Base-by-base conservation (phyloP, 805 yeast genomes). In the Metschnikowia aberdeeniae region DNA sequence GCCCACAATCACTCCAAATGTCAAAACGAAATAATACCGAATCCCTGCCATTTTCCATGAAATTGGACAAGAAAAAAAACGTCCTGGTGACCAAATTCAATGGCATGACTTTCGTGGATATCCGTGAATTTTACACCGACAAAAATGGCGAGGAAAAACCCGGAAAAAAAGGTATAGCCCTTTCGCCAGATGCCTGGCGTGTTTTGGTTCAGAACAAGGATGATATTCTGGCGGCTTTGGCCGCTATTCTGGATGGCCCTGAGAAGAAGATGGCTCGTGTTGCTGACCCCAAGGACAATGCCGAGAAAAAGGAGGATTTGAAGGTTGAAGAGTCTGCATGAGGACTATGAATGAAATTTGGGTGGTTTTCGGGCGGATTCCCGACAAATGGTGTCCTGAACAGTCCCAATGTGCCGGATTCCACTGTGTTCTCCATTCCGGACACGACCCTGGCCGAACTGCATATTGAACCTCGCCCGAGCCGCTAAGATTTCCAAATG, bases 51-150 rank as follows among this genome's bases (percentile, higher is more conserved):
- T 36, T 36, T 13, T 26, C 31, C 30, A 14, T 13, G 31, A 22
- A 36, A 3, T 58, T 70, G 39, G 74, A 66, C 52, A 50, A 44
- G 36, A 68, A 64, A 50, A 89, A 88, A 59, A 77, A 81, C 44
- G 84, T 87, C 28, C 78, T 87, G 0, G 89, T 92, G 13, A 75
- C 89, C 46, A 77, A 76, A 53, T 90, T 80, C 70, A 82, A 85
- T 44, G 81, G 82, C 42, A 67, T 70, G 45, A 77, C 77, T 29
- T 67, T 89, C 52, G 80, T 92, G 11, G 96, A 90, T 57, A 86
- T 90, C 43, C 76, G 98, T 47, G 97, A 90, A 61, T 89, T 72
- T 66, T 90, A 88, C 62, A 40, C 58, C 12, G 73, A 68, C 53
- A 67, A 64, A 46, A 78, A 81, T 40, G 84, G 84, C 5, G 83